Evolutionary conservation across 306 rosid species (phyloP).

Genomic region (Acacia confusa): DNA sequence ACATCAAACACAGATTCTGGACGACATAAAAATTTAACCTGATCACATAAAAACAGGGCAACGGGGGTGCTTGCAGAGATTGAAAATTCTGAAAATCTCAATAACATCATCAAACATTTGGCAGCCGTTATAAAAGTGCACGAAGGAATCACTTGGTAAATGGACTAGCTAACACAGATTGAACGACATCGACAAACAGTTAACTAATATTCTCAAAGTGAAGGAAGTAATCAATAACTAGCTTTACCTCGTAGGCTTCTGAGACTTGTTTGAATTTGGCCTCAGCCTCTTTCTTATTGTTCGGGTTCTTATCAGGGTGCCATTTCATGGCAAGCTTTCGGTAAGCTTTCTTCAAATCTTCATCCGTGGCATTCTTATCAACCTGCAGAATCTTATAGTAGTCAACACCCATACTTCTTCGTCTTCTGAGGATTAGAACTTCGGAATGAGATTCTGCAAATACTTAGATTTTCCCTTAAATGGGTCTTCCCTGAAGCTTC

Average conservation of each 20-base stretch:
- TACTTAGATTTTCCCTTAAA: not conserved
- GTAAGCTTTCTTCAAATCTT: conserved; percentile 84
- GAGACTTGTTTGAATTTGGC: conserved; percentile 79
- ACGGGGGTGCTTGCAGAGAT: not conserved
- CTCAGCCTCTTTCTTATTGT: conserved; percentile 80
- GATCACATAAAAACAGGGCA: not conserved
- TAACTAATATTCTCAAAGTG: not conserved
- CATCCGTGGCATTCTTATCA: conserved; percentile 68
- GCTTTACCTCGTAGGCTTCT: conserved; percentile 78
- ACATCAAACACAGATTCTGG: not conserved
- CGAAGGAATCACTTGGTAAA: not conserved
- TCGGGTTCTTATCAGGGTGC: conserved; percentile 91
- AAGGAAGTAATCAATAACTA: not conserved
- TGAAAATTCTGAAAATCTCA: not conserved
- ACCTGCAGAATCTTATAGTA: conserved; percentile 79
- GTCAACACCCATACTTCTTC: conserved; percentile 67
- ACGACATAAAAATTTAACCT: not conserved
- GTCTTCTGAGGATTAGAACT: not conserved
- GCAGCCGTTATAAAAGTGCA: not conserved
- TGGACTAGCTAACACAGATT: not conserved
- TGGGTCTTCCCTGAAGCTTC: not conserved
- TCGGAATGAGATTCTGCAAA: not conserved
- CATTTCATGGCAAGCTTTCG: conserved; percentile 94
- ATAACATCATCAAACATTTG: not conserved
- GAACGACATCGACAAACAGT: not conserved